Conservation (phyloP, 2,329 filamentous ascomycete genomes). For the Sporothrix phasma region DNA sequence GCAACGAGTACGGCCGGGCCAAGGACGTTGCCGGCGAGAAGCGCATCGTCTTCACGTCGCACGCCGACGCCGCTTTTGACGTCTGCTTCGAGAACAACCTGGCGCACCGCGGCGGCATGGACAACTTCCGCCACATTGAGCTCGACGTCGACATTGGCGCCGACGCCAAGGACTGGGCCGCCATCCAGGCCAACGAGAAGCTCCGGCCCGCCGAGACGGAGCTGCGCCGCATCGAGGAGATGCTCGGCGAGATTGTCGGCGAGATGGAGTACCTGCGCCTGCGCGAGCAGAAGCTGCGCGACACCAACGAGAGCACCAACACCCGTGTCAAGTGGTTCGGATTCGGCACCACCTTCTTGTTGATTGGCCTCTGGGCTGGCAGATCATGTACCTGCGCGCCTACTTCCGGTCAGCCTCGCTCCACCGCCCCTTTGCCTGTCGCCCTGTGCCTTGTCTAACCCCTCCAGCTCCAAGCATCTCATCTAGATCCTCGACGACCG, state of each 20-base stretch:
- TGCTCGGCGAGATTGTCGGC: constrained; percentile 73
- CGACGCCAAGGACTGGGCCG: constrained; percentile 96
- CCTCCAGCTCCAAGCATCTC: constrained; percentile 55
- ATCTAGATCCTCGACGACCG: constrained; percentile 36
- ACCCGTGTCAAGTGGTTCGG: constrained; percentile 98
- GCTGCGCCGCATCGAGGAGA: constrained; percentile 83
- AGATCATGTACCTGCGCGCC: constrained; percentile 92
- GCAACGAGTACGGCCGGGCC: constrained; percentile 89
- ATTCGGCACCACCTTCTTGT: constrained; percentile 81
- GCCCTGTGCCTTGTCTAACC: not conserved
- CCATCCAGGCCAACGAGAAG: constrained; percentile 93
- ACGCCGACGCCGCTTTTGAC: constrained; percentile 85
- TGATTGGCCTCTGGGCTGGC: constrained; percentile 85
- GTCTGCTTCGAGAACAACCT: constrained; percentile 90
- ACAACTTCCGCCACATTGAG: constrained; percentile 63
- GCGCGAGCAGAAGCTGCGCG: constrained; percentile 88
- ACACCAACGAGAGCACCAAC: constrained; percentile 99
- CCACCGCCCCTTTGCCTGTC: not conserved
- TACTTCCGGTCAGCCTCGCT: constrained; percentile 72
- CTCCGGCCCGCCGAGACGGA: constrained; percentile 95
- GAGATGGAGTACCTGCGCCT: constrained; percentile 94
- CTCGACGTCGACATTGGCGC: constrained; percentile 94
- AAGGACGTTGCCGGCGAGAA: constrained; percentile 88
- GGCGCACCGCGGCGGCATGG: constrained; percentile 30
- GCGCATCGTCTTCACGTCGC: constrained; percentile 86